Evolutionary conservation across 345 rosid genomes (phyloP).

Genomic region (Ailanthus altissimus): DNA sequence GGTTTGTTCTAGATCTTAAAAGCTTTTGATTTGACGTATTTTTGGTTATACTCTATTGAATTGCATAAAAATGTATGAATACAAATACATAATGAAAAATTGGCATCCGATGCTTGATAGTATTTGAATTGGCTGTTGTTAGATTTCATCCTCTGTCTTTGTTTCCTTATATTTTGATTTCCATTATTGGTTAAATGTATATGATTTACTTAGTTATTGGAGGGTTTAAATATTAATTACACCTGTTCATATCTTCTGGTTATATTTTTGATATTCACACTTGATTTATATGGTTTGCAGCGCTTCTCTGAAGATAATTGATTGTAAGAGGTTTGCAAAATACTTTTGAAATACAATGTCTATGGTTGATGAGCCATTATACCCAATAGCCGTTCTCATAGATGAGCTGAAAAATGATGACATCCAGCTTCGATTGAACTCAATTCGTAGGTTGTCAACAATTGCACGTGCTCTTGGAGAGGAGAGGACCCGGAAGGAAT

Average conservation of each 20-base stretch:
- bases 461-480: conserved; percentile 98
- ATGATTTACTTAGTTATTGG: background rate
- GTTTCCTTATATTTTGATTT: background rate
- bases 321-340: conserved; percentile 9
- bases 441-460: conserved; percentile 84
- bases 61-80: background rate
- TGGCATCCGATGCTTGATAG: conserved; percentile 11
- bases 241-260: background rate
- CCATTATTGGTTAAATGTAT: background rate
- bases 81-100: background rate
- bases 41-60: background rate
- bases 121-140: conserved; percentile 1
- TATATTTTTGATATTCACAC: background rate
- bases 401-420: conserved; percentile 96
- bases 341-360: conserved; percentile 48
- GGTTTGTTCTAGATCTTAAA: conserved; percentile 28
- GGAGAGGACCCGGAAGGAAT: conserved; percentile 86
- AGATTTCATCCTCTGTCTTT: background rate
- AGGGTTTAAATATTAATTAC: background rate
- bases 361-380: conserved; percentile 79
- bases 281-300: conserved; percentile 19
- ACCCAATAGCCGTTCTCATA: conserved; percentile 86
- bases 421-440: conserved; percentile 88
- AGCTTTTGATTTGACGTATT: conserved; percentile 17
- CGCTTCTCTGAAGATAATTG: conserved; percentile 9